These are phyloP conservation scores for Pinus albicaulis DNA, from an alignment of 75 land plant species.

Conservation along the genomic window DNA sequence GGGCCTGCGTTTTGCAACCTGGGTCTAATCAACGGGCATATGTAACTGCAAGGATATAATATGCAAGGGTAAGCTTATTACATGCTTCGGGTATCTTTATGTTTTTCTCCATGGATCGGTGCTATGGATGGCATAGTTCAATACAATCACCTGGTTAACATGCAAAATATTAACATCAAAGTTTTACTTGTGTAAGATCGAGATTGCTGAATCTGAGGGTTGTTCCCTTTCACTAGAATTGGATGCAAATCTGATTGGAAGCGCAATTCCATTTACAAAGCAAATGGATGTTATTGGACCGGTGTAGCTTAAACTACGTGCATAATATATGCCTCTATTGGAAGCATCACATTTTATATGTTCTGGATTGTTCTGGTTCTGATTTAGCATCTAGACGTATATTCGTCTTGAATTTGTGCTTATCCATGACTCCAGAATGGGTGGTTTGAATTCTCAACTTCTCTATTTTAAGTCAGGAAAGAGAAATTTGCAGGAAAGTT, in stretches of 20 bases:
- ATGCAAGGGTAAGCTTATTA: background rate
- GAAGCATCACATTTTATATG: background rate
- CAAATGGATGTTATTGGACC: background rate
- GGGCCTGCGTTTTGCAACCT: background rate
- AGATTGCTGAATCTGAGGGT: no score
- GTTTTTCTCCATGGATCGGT: background rate
- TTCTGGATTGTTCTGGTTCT: slow-evolving; percentile 1
- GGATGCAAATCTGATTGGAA: background rate
- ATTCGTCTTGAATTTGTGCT: background rate
- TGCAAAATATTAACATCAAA: background rate
- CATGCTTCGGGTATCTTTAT: background rate
- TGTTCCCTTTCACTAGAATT: background rate
- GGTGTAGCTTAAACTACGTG: background rate
- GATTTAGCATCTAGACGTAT: background rate
- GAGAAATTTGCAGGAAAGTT: background rate
- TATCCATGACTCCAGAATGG: background rate
- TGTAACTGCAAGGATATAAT: background rate
- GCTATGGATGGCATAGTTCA: slow-evolving; percentile 1
- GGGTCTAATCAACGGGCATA: background rate
- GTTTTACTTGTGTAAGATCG: background rate
- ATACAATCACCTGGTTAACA: background rate
- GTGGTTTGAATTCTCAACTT: background rate
- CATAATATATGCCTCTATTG: background rate
- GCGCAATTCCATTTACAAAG: background rate
- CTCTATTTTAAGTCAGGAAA: background rate